Base-by-base conservation (phyloP, 257 asterid genomes). In the Salvia miltiorrhiza region DNA sequence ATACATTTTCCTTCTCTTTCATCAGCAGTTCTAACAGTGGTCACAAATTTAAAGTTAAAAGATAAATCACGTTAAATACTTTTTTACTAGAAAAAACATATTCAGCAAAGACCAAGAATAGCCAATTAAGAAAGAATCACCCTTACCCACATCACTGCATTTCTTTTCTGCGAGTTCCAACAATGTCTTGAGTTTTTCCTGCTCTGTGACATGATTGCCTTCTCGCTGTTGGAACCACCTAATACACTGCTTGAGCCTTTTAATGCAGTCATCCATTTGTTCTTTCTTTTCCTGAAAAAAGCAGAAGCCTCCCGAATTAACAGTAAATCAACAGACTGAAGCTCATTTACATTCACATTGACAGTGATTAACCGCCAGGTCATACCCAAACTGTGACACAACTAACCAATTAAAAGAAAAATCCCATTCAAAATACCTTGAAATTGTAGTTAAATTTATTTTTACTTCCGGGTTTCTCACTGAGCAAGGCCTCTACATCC, bases 191-290 rank as follows among this genome's bases (percentile, higher is more conserved):
- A 87, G 69, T 3, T 81, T 83, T 48, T 83, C 94, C 68, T 75
- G 85, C 83, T 87, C 92, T 9, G 78, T 53, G 10, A 69, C 82
- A 62, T 82, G 78, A 67, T 80, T 82, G 37, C 79, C 96, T 74
- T 94, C 97, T 21, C 85, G 87, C 73, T 86, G 97, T 67, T 88
- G 99, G 77, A 87, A 89, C 99, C 99, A 91, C 85, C 66, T 86
- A 26, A 94, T 67, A 61, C 98, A 85, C 30, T 82, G 90, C 83
- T 84, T 94, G 11, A 91, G 92, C 78, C 90, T 83, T 77, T 79
- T 81, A 14, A 92, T 85, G 70, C 70, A 82, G 4, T 91, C 97
- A 4, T 65, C 61, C 96, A 84, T 87, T 61, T 76, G 89, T 19
- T 87, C 97, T 65, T 86, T 80, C 69, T 83, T 89, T 75, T 89